Conservation (phyloP, 805 yeast species). For the Teunomyces gatunensis region DNA sequence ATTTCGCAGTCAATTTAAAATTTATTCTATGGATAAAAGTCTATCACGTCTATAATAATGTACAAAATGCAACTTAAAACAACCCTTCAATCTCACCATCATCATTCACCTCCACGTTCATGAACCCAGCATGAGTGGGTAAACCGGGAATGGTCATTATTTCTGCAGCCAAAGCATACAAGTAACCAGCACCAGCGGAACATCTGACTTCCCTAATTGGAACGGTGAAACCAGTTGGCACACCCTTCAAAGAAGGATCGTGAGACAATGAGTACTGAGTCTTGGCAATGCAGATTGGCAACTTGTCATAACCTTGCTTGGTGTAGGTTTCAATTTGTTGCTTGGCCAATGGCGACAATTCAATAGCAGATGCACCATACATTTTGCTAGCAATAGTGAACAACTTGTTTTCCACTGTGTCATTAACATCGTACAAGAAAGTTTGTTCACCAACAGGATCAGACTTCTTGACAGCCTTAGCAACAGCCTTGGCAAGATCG, state of each 20-base stretch:
- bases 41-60: constrained; percentile 4
- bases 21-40: not conserved
- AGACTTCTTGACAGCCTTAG: constrained; percentile 57
- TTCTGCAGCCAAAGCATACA: constrained; percentile 95
- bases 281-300: constrained; percentile 96
- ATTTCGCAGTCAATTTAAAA: not conserved
- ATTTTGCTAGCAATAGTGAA: constrained; percentile 75
- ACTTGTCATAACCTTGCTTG: constrained; percentile 80
- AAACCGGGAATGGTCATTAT: constrained; percentile 97
- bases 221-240: constrained; percentile 88
- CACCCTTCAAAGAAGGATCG: constrained; percentile 90
- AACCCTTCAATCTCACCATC: constrained; percentile 91
- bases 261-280: constrained; percentile 96
- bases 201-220: constrained; percentile 95
- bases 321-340: constrained; percentile 79
- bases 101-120: constrained; percentile 92
- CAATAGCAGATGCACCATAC: constrained; percentile 90
- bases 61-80: constrained; percentile 46
- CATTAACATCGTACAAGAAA: constrained; percentile 67
- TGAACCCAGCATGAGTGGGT: constrained; percentile 93
- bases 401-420: constrained; percentile 77
- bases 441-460: constrained; percentile 35
- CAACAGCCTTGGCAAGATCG: constrained; percentile 79
- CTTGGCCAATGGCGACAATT: constrained; percentile 77
- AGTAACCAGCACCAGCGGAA: constrained; percentile 94